phyloP scores from a whole-genome alignment of 1,284 basidiomycete species.

The Pterulicium gracile region DNA sequence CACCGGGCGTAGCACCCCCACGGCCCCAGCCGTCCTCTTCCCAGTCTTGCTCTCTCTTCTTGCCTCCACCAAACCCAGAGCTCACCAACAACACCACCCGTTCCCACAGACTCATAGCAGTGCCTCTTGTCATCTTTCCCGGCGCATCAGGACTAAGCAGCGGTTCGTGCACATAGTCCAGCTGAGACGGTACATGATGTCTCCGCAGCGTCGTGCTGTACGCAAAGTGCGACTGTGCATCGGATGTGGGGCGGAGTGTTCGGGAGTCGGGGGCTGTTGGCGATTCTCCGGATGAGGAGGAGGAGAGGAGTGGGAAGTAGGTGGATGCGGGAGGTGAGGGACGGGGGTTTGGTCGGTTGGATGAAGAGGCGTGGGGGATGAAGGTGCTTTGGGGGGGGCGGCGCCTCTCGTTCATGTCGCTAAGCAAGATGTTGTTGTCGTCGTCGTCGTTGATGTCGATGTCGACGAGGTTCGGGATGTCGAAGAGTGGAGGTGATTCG shows the following conservation, averaged over 20 bases:
- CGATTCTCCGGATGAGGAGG: conserved; percentile 32
- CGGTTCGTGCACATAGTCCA: conserved; percentile 23
- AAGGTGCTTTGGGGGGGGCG: conserved; percentile 18
- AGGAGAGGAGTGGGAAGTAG: conserved; percentile 53
- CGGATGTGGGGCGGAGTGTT: conserved; percentile 39
- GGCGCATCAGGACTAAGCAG: neutral
- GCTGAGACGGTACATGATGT: conserved; percentile 32
- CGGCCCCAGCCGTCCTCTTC: neutral
- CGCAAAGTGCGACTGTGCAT: conserved; percentile 64
- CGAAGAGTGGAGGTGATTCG: too few species aligned
- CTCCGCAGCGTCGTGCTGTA: conserved; percentile 74
- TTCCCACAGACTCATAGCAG: neutral
- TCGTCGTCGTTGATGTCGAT: neutral
- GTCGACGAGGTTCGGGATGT: neutral
- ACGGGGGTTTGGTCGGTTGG: conserved; percentile 20
- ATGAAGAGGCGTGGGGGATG: neutral
- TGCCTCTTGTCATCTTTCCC: neutral
- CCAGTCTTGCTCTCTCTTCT: neutral
- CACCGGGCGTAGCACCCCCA: neutral
- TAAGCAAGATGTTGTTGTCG: too few species aligned
- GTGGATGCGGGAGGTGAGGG: conserved; percentile 67
- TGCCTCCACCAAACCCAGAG: neutral
- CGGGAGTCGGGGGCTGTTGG: neutral
- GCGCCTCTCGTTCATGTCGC: conserved; percentile 14
- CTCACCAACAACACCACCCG: neutral